A percentile compares a stretch with the other conserved stretches of the same genome.
phyloP scores from a whole-genome alignment of 2,329 filamentous ascomycete species.

The Cladorrhinum sp. region DNA sequence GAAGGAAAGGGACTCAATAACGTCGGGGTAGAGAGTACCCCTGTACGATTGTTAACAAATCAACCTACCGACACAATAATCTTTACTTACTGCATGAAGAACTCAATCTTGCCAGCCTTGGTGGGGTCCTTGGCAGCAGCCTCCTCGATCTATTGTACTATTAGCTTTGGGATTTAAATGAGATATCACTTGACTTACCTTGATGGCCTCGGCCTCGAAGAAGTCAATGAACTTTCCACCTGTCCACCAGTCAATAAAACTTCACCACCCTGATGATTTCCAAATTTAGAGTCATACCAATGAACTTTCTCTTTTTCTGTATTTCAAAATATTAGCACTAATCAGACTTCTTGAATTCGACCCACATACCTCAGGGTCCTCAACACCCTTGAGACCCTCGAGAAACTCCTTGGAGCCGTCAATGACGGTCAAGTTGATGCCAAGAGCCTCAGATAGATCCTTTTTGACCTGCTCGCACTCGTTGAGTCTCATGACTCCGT shows the following conservation, averaged over 20 bases:
- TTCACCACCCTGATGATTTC: neutral
- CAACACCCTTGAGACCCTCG: conserved; percentile 69
- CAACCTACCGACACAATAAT: neutral
- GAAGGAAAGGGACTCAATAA: conserved; percentile 49
- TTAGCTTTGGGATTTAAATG: conserved; percentile 1
- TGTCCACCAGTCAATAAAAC: conserved; percentile 14
- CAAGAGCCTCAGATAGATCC: conserved; percentile 73
- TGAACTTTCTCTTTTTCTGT: conserved; percentile 70
- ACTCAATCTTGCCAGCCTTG: conserved; percentile 74
- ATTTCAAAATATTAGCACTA: neutral
- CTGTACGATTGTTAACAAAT: conserved; percentile 31
- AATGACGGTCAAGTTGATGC: conserved; percentile 86
- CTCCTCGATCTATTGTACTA: conserved; percentile 58
- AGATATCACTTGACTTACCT: conserved; percentile 3
- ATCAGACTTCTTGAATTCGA: neutral
- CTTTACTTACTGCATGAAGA: conserved; percentile 64
- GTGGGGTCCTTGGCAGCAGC: conserved; percentile 61
- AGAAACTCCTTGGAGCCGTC: conserved; percentile 78
- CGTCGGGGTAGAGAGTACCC: conserved; percentile 62
- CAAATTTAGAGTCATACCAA: conserved; percentile 49
- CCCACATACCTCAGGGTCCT: conserved; percentile 60
- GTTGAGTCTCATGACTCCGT: conserved; percentile 69
- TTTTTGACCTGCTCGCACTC: conserved; percentile 81
- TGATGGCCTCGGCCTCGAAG: conserved; percentile 71
- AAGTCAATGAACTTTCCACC: conserved; percentile 47